Conservation (phyloP, 148 eudicot species). For the Camellia sinensis region DNA sequence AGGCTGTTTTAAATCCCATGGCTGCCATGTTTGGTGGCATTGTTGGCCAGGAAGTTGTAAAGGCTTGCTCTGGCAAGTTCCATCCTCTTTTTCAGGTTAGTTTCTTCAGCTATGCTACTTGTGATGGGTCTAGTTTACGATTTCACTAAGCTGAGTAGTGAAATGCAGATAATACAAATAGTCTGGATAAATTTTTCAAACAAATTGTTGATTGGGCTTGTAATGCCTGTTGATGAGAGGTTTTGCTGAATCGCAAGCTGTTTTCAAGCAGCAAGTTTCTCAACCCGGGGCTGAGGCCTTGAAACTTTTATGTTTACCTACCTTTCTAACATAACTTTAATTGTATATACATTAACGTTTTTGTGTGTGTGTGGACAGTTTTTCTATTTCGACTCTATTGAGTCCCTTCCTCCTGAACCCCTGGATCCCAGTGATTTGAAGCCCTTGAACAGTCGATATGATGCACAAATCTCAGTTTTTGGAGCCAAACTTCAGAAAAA, state of each 20-base stretch:
- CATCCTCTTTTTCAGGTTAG: constrained; percentile 89
- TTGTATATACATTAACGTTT: not conserved
- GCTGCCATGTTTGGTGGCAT: constrained; percentile 98
- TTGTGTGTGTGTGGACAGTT: constrained; percentile 39
- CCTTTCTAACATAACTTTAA: not conserved
- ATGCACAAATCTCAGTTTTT: constrained; percentile 92
- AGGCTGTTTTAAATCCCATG: constrained; percentile 88
- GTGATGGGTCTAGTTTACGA: not conserved
- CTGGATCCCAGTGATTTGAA: constrained; percentile 55
- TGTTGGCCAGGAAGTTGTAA: constrained; percentile 88
- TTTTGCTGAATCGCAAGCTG: not conserved
- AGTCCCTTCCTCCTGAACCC: constrained; percentile 77
- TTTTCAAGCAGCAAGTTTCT: constrained; percentile 3
- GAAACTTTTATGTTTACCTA: not conserved
- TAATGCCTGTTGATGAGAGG: not conserved
- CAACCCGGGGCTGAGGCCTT: not conserved
- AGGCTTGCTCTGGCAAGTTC: constrained; percentile 97
- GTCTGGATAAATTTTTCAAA: not conserved
- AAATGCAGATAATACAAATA: constrained; percentile 4
- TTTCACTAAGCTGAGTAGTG: not conserved
- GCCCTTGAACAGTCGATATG: constrained; percentile 79
- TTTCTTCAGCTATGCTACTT: not conserved
- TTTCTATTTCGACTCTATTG: constrained; percentile 91
- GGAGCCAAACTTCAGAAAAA: constrained; percentile 83
- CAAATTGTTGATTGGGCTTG: not conserved